Evolutionary conservation across 208 protist genomes (phyloP), one percentile per base, ranked within the genome.

Genomic region (Leptomonas pyrrhocoris): DNA sequence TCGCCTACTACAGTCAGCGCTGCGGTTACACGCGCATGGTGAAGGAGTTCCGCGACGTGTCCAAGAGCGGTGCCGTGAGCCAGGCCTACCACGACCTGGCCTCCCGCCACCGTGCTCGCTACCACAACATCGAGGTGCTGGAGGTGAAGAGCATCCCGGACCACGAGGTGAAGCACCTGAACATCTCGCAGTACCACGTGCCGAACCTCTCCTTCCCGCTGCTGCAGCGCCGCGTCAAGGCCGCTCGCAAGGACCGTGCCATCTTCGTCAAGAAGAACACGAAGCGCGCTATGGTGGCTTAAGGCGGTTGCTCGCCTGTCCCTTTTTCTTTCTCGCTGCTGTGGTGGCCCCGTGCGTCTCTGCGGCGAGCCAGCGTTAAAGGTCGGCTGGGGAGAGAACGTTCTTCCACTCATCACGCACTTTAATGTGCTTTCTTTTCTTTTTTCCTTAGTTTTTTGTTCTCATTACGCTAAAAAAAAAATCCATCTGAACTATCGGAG

Each of bases 1-100:
- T 99, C 68, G 94, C 98, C 48, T 96, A 95, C 85, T 99, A 99
- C 94, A 97, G 98, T 89, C 98, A 97, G 65, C 93, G 98, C 69
- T 97, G 89, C 74, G 98, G 98, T 67, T 98, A 97, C 69, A 98
- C 99, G 76, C 99, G 99, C 94, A 99, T 99, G 93, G 98, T 99
- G 89, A 99, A 99, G 92, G 99, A 99, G 90, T 99, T 98, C 95
- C 95, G 99, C 74, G 98, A 99, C 61, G 89, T 96, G 27, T 94
- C 93, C 74, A 91, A 98, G 73, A 82, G 84, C 64, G 97, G 93
- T 57, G 98, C 98, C 73, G 96, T 99, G 61, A 90, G 97, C 56
- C 93, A 98, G 88, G 94, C 99, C 75, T 99, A 98, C 90, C 84
- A 93, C 73, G 98, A 99, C 62, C 97, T 99, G 82, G 98, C 98